Percentiles rank a stretch among this genome's conserved stretches.
These are phyloP conservation scores for Trichoderma sp. DNA, from an alignment of 2,329 filamentous ascomycete genomes.

Conservation along the genomic window DNA sequence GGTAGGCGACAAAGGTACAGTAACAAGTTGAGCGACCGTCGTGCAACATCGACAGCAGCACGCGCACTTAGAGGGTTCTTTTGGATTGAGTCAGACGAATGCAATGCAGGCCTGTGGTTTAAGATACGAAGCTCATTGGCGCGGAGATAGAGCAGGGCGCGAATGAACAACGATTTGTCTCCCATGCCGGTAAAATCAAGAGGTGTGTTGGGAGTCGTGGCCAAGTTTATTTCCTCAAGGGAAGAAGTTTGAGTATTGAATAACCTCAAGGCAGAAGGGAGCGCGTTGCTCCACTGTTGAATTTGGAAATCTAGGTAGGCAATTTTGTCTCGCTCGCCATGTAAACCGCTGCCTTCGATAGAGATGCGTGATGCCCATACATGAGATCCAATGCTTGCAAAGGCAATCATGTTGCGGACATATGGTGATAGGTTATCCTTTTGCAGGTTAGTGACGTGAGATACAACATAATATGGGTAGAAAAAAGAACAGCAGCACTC, in stretches of 20 bases:
- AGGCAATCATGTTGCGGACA: not conserved
- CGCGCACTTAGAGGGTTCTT: not conserved
- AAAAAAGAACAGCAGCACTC: no score
- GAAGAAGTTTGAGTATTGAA: rapidly evolving
- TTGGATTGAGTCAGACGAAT: not conserved
- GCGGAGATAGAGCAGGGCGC: not conserved
- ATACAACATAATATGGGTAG: no score
- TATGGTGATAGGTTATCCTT: not conserved
- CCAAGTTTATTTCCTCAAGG: not conserved
- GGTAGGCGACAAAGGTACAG: not conserved
- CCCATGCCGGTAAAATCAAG: not conserved
- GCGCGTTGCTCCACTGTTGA: not conserved
- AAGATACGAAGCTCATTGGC: not conserved
- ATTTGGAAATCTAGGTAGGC: not conserved
- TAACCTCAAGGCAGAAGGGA: not conserved
- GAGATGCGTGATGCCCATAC: not conserved
- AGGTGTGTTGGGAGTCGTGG: not conserved
- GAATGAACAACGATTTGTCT: not conserved
- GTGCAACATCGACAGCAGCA: not conserved
- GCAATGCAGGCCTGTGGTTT: not conserved
- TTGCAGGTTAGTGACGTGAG: no score
- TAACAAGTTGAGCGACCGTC: not conserved
- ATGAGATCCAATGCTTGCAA: not conserved
- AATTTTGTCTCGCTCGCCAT: not conserved
- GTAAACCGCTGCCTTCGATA: not conserved